Conservation (phyloP, 2,329 filamentous ascomycete species). For the Fusarium sp. region DNA sequence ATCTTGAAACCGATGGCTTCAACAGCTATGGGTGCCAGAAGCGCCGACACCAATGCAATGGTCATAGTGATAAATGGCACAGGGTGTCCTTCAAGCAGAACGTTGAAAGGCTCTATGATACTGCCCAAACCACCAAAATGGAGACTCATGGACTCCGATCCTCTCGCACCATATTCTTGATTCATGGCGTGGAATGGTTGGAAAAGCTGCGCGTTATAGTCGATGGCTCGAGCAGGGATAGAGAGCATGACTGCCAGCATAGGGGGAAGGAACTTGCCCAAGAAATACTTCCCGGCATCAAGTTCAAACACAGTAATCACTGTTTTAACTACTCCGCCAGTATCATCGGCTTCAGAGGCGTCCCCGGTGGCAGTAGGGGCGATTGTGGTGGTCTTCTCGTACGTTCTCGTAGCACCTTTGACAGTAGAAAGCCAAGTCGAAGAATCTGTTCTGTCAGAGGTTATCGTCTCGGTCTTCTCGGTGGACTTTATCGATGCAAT, state of each 20-base stretch:
- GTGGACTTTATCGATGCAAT: constrained; percentile 24
- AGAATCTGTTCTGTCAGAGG: constrained; percentile 30
- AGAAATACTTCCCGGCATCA: constrained; percentile 50
- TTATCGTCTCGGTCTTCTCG: constrained; percentile 33
- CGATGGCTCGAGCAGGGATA: constrained; percentile 57
- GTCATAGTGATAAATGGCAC: constrained; percentile 44
- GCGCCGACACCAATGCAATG: constrained; percentile 39
- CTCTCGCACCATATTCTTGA: constrained; percentile 52
- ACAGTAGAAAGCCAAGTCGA: constrained; percentile 38
- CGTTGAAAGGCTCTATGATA: constrained; percentile 51
- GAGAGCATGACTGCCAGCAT: constrained; percentile 55
- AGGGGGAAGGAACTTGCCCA: constrained; percentile 58
- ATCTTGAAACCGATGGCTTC: constrained; percentile 45
- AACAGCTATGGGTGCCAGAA: constrained; percentile 40
- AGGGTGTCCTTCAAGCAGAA: constrained; percentile 48
- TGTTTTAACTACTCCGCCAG: constrained; percentile 17
- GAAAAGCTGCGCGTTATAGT: constrained; percentile 56
- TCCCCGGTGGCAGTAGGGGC: constrained; percentile 26
- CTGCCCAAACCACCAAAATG: constrained; percentile 54
- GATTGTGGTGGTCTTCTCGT: constrained; percentile 26
- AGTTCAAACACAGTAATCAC: constrained; percentile 34
- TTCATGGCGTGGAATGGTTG: constrained; percentile 60
- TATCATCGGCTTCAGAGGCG: constrained; percentile 5
- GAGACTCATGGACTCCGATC: constrained; percentile 57
- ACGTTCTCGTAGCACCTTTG: constrained; percentile 37